These are phyloP conservation scores for Taiozyma sp. DNA, from an alignment of 1,139 yeast genomes.

Conservation along the genomic window DNA sequence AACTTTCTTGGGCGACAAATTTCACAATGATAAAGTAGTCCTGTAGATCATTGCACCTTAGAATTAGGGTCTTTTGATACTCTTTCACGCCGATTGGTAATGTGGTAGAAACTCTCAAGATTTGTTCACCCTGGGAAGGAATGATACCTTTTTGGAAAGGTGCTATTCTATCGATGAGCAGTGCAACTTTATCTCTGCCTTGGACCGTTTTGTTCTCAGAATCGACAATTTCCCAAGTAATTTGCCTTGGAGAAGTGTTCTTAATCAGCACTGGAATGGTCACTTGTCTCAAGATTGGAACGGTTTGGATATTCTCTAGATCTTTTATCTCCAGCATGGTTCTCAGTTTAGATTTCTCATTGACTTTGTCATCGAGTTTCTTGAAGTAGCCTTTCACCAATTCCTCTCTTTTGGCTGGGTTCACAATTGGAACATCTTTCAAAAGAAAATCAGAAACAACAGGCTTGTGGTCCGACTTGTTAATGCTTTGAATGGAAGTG, in stretches of 20 bases:
- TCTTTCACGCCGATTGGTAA: conserved; percentile 24
- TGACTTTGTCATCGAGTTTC: conserved; percentile 33
- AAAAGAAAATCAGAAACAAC: conserved; percentile 50
- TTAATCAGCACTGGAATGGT: conserved; percentile 14
- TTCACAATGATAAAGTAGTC: conserved; percentile 27
- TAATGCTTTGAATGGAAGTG: conserved; percentile 30
- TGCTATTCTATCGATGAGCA: background rate
- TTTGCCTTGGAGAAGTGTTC: conserved; percentile 13
- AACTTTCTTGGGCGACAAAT: conserved; percentile 19
- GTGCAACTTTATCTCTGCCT: conserved; percentile 1
- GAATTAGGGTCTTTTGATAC: conserved; percentile 20
- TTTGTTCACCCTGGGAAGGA: conserved; percentile 23
- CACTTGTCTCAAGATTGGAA: conserved; percentile 15
- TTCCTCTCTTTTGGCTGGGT: conserved; percentile 33
- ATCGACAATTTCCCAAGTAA: conserved; percentile 26
- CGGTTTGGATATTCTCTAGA: conserved; percentile 11
- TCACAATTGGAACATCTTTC: conserved; percentile 38
- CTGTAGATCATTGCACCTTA: conserved; percentile 24
- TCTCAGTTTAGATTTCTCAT: conserved; percentile 31
- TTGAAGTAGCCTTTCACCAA: conserved; percentile 32
- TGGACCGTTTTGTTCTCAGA: conserved; percentile 13
- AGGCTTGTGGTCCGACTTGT: conserved; percentile 72
- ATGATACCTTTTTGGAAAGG: conserved; percentile 13
- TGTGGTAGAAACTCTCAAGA: conserved; percentile 17
- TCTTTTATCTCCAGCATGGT: conserved; percentile 28